phyloP scores from a whole-genome alignment of 192 early-diverging fungal species.

The Coemansia sp. region DNA sequence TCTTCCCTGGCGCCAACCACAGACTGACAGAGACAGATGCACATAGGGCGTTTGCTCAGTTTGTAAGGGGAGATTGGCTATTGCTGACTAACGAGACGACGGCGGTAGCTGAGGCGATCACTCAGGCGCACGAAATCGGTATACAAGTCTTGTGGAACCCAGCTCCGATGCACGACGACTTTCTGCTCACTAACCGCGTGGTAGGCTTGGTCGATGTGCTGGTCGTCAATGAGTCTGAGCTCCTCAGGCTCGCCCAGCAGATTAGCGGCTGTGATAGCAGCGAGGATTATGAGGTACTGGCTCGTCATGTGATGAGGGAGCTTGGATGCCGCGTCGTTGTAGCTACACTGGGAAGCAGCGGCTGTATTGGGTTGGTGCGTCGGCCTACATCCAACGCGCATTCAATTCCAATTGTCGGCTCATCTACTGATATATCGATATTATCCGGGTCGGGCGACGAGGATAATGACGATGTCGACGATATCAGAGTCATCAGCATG shows the following conservation, averaged over 20 bases:
- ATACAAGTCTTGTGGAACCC: constrained; percentile 83
- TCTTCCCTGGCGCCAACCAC: constrained; percentile 80
- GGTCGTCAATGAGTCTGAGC: constrained; percentile 81
- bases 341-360: constrained; percentile 35
- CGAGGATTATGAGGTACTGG: constrained; percentile 6
- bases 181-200: constrained; percentile 34
- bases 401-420: constrained; percentile 19
- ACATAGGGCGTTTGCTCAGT: constrained; percentile 54
- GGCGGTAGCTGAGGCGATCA: constrained; percentile 64
- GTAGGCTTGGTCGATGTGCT: constrained; percentile 71
- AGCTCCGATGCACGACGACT: constrained; percentile 64
- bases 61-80: constrained; percentile 70
- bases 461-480: constrained; percentile 1
- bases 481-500: constrained; percentile 20
- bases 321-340: constrained; percentile 20
- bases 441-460: background rate
- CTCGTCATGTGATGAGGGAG: constrained; percentile 19
- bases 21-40: constrained; percentile 55
- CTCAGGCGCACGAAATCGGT: constrained; percentile 56
- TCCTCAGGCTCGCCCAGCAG: constrained; percentile 47
- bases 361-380: constrained; percentile 36
- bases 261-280: background rate
- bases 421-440: constrained; percentile 7
- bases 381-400: constrained; percentile 25
- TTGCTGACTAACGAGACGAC: constrained; percentile 89